These are phyloP conservation scores for Lippia alba DNA, from an alignment of 305 asterid genomes.

Conservation along the genomic window DNA sequence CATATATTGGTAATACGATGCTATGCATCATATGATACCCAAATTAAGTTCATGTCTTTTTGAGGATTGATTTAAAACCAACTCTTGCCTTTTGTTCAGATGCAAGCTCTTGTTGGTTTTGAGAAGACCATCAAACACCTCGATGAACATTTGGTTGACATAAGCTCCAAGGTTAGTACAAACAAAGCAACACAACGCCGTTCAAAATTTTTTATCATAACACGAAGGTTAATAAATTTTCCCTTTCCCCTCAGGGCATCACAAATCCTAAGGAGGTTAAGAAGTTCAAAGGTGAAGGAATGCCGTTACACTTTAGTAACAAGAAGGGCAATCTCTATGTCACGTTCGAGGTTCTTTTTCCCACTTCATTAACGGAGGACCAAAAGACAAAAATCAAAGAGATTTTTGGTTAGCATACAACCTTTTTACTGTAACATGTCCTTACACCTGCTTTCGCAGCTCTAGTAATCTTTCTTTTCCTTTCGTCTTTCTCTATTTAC, in stretches of 20 bases:
- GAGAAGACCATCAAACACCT: conserved; percentile 90
- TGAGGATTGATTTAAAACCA: neutral
- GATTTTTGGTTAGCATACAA: neutral
- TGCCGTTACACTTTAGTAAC: conserved; percentile 84
- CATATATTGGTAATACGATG: no score
- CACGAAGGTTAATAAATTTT: neutral
- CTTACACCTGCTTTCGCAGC: neutral
- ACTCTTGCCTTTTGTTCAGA: conserved; percentile 44
- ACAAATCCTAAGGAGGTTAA: conserved; percentile 88
- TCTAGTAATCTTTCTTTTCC: neutral
- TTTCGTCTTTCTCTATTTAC: neutral
- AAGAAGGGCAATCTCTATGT: conserved; percentile 87
- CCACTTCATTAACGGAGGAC: conserved; percentile 68
- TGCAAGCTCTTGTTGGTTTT: conserved; percentile 96
- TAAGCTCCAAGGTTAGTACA: conserved; percentile 72
- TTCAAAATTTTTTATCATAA: neutral
- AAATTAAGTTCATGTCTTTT: neutral
- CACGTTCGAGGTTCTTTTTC: conserved; percentile 87
- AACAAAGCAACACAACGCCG: neutral
- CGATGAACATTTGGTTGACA: conserved; percentile 84
- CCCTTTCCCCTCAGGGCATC: conserved; percentile 56
- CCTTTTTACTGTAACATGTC: neutral
- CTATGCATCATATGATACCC: no score
- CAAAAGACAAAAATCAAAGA: conserved; percentile 85
- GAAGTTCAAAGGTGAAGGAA: conserved; percentile 91